Evolutionary conservation across 345 rosid species (phyloP).

Genomic region (Noccaea bulbosa): DNA sequence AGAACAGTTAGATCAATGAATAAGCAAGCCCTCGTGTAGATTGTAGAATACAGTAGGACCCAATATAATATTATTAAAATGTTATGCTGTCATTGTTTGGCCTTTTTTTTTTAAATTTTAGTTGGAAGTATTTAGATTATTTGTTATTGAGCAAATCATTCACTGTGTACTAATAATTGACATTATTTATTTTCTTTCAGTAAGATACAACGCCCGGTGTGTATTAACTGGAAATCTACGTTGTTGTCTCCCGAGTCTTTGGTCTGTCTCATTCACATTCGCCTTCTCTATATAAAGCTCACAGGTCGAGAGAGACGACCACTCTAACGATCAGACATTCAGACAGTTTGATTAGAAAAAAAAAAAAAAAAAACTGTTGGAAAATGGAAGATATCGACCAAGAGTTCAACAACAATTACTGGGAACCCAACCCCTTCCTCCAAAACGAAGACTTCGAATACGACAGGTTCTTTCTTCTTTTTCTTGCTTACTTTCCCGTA

Average conservation of each 20-base stretch:
- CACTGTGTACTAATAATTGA: constrained; percentile 21
- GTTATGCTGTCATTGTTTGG: constrained; percentile 1
- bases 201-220: constrained; percentile 21
- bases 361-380: neutral
- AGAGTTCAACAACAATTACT: constrained; percentile 60
- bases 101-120: neutral
- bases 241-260: constrained; percentile 38
- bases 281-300: constrained; percentile 39
- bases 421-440: constrained; percentile 66
- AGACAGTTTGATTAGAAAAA: neutral
- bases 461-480: constrained; percentile 44
- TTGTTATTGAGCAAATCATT: constrained; percentile 16
- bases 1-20: constrained; percentile 4
- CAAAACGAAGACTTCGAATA: constrained; percentile 64
- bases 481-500: neutral
- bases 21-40: constrained; percentile 36
- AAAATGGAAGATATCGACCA: constrained; percentile 50
- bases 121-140: constrained; percentile 5
- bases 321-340: constrained; percentile 1
- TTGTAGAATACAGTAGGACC: constrained; percentile 12
- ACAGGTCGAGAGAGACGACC: constrained; percentile 30
- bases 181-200: neutral
- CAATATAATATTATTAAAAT: neutral
- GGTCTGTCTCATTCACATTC: constrained; percentile 31
- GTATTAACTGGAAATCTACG: constrained; percentile 17